A percentile compares a stretch with the other conserved stretches of the same genome.
Conservation (phyloP, 2,329 filamentous ascomycete species). For the Dothistroma pini region DNA sequence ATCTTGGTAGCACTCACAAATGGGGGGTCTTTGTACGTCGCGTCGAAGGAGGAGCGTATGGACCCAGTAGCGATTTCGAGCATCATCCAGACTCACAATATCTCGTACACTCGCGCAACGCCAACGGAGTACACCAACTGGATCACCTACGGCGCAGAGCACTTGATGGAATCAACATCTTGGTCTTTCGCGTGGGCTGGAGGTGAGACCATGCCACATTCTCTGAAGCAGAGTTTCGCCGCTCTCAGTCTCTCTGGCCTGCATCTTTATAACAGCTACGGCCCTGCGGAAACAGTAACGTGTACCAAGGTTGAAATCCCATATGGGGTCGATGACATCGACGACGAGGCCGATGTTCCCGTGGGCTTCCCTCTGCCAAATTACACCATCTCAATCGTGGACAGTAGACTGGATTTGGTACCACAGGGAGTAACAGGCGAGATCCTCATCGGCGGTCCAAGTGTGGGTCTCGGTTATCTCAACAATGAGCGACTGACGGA, state of each 20-base stretch:
- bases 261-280: conserved; percentile 6
- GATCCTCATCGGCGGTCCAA: conserved; percentile 39
- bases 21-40: conserved; percentile 39
- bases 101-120: conserved; percentile 40
- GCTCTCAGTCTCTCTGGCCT: neutral
- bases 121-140: conserved; percentile 40
- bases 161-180: neutral
- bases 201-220: conserved; percentile 29
- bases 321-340: neutral
- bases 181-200: conserved; percentile 34
- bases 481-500: neutral
- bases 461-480: conserved; percentile 38
- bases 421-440: conserved; percentile 43
- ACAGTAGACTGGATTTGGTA: conserved; percentile 36
- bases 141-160: conserved; percentile 12
- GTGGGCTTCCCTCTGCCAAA: conserved; percentile 28
- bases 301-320: neutral
- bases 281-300: conserved; percentile 7
- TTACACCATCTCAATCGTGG: conserved; percentile 41
- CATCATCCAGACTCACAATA: conserved; percentile 33
- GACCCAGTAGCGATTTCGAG: conserved; percentile 36
- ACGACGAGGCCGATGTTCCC: neutral
- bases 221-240: neutral
- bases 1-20: conserved; percentile 36
- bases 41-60: conserved; percentile 26